Evolutionary conservation across 495 filamentous ascomycete genomes (phyloP).

Genomic region (Neurospora sp.): DNA sequence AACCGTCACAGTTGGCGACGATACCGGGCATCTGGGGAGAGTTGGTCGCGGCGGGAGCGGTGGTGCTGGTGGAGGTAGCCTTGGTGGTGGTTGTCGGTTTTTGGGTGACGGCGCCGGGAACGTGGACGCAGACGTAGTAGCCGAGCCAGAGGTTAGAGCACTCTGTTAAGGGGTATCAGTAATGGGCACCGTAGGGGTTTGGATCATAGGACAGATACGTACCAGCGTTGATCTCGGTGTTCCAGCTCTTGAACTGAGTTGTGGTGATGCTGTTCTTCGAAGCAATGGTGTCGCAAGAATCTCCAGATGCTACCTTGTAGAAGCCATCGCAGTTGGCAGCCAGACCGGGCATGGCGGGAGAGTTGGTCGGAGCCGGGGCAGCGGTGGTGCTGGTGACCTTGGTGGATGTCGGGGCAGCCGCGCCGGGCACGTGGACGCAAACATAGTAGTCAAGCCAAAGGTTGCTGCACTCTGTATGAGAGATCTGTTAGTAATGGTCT

Average conservation of each 20-base stretch:
- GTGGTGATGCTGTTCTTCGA: slow-evolving; percentile 16
- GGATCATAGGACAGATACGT: slow-evolving; percentile 24
- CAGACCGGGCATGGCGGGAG: slow-evolving; percentile 26
- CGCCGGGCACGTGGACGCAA: slow-evolving; percentile 25
- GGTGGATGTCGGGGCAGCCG: neutral
- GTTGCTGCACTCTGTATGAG: slow-evolving; percentile 2
- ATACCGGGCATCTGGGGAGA: slow-evolving; percentile 20
- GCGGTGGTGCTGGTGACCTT: neutral
- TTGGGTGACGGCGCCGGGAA: neutral
- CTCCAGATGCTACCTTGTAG: slow-evolving; percentile 29
- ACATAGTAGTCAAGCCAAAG: slow-evolving; percentile 8
- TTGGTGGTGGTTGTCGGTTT: neutral
- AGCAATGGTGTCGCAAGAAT: slow-evolving; percentile 33
- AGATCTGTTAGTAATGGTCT: slow-evolving; percentile 18
- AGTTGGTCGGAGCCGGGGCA: neutral
- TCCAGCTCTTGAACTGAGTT: slow-evolving; percentile 22
- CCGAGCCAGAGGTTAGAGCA: slow-evolving; percentile 8
- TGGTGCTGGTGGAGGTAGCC: neutral
- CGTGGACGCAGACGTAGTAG: slow-evolving; percentile 12
- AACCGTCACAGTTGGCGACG: slow-evolving; percentile 30
- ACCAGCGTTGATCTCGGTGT: slow-evolving; percentile 29
- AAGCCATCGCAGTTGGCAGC: slow-evolving; percentile 31
- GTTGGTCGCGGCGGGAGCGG: slow-evolving; percentile 31
- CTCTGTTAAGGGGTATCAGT: neutral
- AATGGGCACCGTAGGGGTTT: slow-evolving; percentile 14